These are phyloP conservation scores for Antitrichia curtipendula DNA, from an alignment of 225 moss, liverwort and hornwort species.

Conservation along the genomic window DNA sequence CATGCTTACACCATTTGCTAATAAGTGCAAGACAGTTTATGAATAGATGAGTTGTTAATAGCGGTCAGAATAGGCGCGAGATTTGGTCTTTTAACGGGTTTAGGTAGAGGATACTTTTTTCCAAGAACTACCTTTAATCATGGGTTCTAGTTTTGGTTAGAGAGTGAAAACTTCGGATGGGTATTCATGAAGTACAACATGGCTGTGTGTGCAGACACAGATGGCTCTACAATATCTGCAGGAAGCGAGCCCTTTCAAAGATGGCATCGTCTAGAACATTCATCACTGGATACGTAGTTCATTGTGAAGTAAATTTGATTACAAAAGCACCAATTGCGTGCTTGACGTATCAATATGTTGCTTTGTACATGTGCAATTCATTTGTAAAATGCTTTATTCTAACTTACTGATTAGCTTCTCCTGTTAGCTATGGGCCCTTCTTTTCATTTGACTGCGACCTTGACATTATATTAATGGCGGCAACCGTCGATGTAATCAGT, in stretches of 20 bases:
- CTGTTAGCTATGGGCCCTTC: background rate
- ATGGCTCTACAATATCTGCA: conserved; percentile 72
- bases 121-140: no score
- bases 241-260: conserved; percentile 78
- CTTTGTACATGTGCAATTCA: background rate
- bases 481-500: background rate
- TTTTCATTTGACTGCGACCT: background rate
- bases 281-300: background rate
- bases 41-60: background rate
- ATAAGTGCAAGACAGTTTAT: background rate
- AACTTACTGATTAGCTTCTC: background rate
- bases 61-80: background rate
- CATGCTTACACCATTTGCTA: background rate
- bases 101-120: no score
- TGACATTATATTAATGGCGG: background rate
- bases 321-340: background rate
- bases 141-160: background rate
- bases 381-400: background rate
- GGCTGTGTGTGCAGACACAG: conserved; percentile 57
- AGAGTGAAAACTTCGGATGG: background rate
- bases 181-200: background rate
- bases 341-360: background rate
- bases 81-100: background rate
- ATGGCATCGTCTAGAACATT: conserved; percentile 3
- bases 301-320: background rate